These are phyloP conservation scores for Termitomyces sp. DNA, from an alignment of 1,284 basidiomycete genomes.

Conservation along the genomic window DNA sequence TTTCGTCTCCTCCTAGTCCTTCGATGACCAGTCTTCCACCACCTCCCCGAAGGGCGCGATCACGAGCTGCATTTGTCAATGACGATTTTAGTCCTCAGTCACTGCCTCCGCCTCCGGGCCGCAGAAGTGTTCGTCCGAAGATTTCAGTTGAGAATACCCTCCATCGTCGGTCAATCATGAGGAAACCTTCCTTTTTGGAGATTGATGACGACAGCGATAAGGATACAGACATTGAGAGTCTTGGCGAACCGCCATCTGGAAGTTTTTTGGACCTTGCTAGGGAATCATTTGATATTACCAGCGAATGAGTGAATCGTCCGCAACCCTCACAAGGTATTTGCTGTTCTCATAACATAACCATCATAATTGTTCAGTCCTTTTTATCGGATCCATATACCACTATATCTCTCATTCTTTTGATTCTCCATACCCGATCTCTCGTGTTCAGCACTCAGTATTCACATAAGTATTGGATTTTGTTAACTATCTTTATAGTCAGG, in stretches of 20 bases:
- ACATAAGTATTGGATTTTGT: not conserved
- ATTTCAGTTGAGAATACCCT: conserved; percentile 28
- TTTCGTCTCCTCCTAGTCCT: conserved; percentile 18
- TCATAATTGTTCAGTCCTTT: conserved; percentile 19
- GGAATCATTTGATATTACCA: conserved; percentile 58
- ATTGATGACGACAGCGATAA: conserved; percentile 47
- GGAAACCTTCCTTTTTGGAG: conserved; percentile 67
- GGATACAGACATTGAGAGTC: conserved; percentile 22
- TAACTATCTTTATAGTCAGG: not conserved
- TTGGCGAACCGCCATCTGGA: conserved; percentile 24
- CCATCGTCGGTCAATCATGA: conserved; percentile 43
- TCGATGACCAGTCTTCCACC: conserved; percentile 38
- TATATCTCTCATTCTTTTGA: conserved; percentile 5
- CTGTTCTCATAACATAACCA: conserved; percentile 16
- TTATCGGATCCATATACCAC: conserved; percentile 10
- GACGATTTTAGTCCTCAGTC: conserved; percentile 15
- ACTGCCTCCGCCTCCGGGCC: conserved; percentile 25
- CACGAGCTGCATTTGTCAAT: conserved; percentile 25
- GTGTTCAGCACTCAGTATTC: not conserved
- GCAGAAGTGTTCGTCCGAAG: conserved; percentile 20
- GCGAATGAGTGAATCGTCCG: conserved; percentile 19
- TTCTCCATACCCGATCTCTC: not conserved
- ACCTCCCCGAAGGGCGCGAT: conserved; percentile 35
- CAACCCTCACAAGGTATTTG: conserved; percentile 1
- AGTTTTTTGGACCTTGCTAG: conserved; percentile 66